A percentile compares a stretch with the other conserved stretches of the same genome.
Evolutionary conservation across 495 filamentous ascomycete species (phyloP).

Genomic region (Penicillium atrosanguineum): DNA sequence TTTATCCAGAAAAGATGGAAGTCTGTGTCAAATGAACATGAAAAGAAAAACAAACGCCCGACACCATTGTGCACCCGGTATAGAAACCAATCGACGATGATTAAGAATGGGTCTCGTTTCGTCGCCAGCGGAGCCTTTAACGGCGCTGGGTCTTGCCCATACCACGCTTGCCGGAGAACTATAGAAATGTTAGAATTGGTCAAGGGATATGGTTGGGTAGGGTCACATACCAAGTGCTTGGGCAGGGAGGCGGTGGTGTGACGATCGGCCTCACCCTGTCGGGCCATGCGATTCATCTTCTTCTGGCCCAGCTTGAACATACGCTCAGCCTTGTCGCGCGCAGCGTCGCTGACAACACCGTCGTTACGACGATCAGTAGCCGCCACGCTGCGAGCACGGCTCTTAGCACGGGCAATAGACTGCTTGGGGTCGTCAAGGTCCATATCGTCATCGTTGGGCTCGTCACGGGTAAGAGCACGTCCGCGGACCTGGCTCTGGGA

Average conservation of each 20-base stretch:
- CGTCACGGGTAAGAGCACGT: conserved; percentile 51
- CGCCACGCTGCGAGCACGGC: conserved; percentile 71
- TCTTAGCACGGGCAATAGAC: conserved; percentile 70
- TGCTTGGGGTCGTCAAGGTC: conserved; percentile 71
- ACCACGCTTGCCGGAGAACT: conserved; percentile 58
- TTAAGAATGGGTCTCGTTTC: conserved; percentile 35
- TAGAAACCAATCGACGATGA: conserved; percentile 34
- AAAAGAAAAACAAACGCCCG: conserved; percentile 23
- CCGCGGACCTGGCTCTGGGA: conserved; percentile 62
- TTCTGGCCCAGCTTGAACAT: conserved; percentile 86
- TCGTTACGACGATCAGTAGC: conserved; percentile 79
- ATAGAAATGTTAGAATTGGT: conserved; percentile 21
- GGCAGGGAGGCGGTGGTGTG: conserved; percentile 77
- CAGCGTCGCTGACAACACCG: conserved; percentile 52
- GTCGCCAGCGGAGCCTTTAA: conserved; percentile 32
- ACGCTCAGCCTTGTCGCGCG: conserved; percentile 76
- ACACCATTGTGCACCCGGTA: conserved; percentile 38
- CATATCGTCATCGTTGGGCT: conserved; percentile 75
- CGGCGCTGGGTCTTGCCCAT: conserved; percentile 60
- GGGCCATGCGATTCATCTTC: conserved; percentile 97
- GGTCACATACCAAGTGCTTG: conserved; percentile 81
- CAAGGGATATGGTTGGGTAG: background rate
- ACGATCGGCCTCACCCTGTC: conserved; percentile 93
- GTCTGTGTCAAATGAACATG: conserved; percentile 16
- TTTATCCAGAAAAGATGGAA: conserved; percentile 3